These are phyloP conservation scores for Plasmodium cynomolgi DNA, from an alignment of 169 alveolate genomes.

Conservation along the genomic window DNA sequence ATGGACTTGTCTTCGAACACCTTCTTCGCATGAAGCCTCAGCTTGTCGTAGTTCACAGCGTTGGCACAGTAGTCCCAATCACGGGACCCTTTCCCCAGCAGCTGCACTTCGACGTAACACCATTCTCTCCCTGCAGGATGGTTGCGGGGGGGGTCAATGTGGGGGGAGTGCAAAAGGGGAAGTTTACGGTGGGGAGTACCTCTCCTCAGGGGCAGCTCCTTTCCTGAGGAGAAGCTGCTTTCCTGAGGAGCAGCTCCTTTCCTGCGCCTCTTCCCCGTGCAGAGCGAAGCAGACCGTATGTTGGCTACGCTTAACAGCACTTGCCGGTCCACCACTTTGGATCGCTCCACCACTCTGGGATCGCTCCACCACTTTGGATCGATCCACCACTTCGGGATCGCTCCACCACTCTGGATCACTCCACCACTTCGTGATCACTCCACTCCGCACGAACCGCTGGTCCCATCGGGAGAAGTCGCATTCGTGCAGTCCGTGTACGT, in stretches of 20 bases:
- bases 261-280: too few species aligned
- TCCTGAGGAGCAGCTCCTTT: too few species aligned
- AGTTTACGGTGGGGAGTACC: not conserved
- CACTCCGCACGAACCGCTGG: slow-evolving; percentile 78
- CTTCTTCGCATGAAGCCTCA: slow-evolving; percentile 75
- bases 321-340: too few species aligned
- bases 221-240: too few species aligned
- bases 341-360: too few species aligned
- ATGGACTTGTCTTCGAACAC: slow-evolving; percentile 76
- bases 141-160: not conserved
- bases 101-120: slow-evolving; percentile 93
- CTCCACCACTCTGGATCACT: too few species aligned
- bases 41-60: slow-evolving; percentile 83
- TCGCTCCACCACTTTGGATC: too few species aligned
- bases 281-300: not conserved
- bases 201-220: too few species aligned
- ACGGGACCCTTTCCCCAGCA: slow-evolving; percentile 85
- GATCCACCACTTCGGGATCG: too few species aligned
- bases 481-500: slow-evolving; percentile 91
- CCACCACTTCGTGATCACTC: too few species aligned
- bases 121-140: slow-evolving; percentile 86
- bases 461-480: slow-evolving; percentile 92
- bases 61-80: slow-evolving; percentile 91
- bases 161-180: too few species aligned
- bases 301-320: too few species aligned